Evolutionary conservation across 208 protist species (phyloP).

Genomic region (Trypanosoma boissoni): DNA sequence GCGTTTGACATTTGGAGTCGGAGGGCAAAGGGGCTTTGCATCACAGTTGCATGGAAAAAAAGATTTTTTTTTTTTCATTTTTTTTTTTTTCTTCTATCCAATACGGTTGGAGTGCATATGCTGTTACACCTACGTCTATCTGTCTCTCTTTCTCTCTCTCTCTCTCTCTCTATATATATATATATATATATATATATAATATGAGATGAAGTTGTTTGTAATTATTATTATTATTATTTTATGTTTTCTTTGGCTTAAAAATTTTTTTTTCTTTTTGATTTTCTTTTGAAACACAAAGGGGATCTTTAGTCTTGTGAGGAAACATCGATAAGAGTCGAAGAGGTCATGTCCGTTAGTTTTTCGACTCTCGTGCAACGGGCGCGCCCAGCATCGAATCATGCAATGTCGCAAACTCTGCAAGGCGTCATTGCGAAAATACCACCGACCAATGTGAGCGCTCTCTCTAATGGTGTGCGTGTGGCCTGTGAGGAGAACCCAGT

Average conservation of each 20-base stretch:
- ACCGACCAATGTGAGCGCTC: slow-evolving; percentile 89
- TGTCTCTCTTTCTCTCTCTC: neutral
- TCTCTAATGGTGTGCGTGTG: slow-evolving; percentile 96
- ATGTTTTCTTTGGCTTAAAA: neutral
- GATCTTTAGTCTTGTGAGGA: neutral
- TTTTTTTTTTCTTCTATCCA: neutral
- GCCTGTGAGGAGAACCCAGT: slow-evolving; percentile 92
- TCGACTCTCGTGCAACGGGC: slow-evolving; percentile 80
- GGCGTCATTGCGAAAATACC: slow-evolving; percentile 69
- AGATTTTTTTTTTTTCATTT: neutral
- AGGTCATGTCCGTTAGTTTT: slow-evolving; percentile 80
- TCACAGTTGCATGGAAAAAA: neutral
- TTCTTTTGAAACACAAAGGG: neutral
- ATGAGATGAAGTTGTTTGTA: slow-evolving; percentile 5
- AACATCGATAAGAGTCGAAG: neutral
- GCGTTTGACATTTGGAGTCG: too few species aligned
- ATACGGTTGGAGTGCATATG: neutral
- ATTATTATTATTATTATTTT: slow-evolving; percentile 11
- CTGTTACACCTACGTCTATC: neutral
- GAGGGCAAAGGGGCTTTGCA: too few species aligned
- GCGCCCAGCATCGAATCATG: slow-evolving; percentile 71
- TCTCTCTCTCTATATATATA: neutral
- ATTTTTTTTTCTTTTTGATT: neutral
- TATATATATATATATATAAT: slow-evolving; percentile 14
- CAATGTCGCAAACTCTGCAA: slow-evolving; percentile 58